Conservation (phyloP, 805 yeast species). For the Pichia exigua region DNA sequence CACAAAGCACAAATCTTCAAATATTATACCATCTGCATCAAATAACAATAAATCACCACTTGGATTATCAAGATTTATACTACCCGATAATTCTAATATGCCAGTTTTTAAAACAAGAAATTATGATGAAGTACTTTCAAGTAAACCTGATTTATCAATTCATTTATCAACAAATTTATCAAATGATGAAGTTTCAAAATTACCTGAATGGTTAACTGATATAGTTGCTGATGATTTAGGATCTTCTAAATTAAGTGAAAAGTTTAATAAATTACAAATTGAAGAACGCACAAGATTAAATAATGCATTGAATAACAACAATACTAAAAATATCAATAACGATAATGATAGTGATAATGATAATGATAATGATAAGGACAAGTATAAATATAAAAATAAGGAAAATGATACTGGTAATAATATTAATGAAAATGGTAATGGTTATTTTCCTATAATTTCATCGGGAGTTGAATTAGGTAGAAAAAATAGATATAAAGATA, state of each 20-base stretch:
- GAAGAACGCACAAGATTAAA: conserved; percentile 63
- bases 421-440: neutral
- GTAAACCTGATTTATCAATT: conserved; percentile 21
- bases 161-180: conserved; percentile 20
- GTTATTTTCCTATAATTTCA: conserved; percentile 31
- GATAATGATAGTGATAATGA: too few relatives aligned
- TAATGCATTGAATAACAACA: conserved; percentile 28
- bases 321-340: conserved; percentile 1
- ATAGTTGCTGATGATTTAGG: conserved; percentile 31
- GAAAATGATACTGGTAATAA: neutral
- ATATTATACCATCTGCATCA: conserved; percentile 3
- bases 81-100: conserved; percentile 37
- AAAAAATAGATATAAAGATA: conserved; percentile 83
- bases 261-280: conserved; percentile 60
- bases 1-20: neutral
- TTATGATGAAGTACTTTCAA: conserved; percentile 42
- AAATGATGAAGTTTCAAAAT: conserved; percentile 15
- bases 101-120: conserved; percentile 42
- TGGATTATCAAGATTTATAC: conserved; percentile 42
- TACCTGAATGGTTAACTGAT: conserved; percentile 51
- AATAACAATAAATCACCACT: conserved; percentile 14
- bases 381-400: too few relatives aligned
- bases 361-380: neutral
- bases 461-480: conserved; percentile 76
- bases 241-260: conserved; percentile 35